A percentile compares a stretch with the other conserved stretches of the same genome.
Conservation (phyloP, 495 filamentous ascomycete species). For the Penicillium canariense region DNA sequence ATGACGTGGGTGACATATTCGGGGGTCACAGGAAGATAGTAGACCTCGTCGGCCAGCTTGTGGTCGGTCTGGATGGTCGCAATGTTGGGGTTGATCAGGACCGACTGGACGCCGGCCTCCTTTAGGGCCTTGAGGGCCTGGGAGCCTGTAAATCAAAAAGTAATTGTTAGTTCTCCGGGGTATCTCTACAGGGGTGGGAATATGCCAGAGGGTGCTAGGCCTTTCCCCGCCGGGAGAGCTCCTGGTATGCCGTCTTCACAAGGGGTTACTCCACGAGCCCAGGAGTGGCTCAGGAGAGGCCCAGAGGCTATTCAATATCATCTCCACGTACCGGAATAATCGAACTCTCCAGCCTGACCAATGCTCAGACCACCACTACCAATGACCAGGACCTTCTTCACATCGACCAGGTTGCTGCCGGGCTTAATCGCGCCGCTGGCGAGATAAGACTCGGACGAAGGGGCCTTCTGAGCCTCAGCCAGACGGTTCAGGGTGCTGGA, state of each 20-base stretch:
- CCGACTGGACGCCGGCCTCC: constrained; percentile 89
- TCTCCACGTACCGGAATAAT: constrained; percentile 77
- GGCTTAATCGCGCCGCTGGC: constrained; percentile 77
- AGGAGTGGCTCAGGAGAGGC: not conserved
- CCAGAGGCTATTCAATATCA: not conserved
- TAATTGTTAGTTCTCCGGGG: constrained; percentile 17
- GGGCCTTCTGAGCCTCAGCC: constrained; percentile 60
- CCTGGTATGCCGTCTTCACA: constrained; percentile 6
- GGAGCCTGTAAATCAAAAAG: constrained; percentile 59
- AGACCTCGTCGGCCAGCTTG: constrained; percentile 95
- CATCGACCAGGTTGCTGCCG: constrained; percentile 73
- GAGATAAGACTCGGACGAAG: constrained; percentile 83
- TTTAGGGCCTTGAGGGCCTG: constrained; percentile 95
- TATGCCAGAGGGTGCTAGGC: not conserved
- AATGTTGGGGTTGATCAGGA: constrained; percentile 98
- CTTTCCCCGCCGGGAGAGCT: constrained; percentile 12
- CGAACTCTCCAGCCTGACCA: constrained; percentile 95
- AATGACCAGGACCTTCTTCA: constrained; percentile 93
- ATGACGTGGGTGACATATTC: constrained; percentile 98
- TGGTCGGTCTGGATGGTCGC: constrained; percentile 98
- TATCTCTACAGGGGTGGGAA: not conserved
- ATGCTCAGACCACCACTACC: constrained; percentile 93
- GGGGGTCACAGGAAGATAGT: constrained; percentile 94
- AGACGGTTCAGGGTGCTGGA: constrained; percentile 41
- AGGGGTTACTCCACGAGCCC: not conserved